phyloP scores from a whole-genome alignment of 805 yeast species.

The Komagataella populi region DNA sequence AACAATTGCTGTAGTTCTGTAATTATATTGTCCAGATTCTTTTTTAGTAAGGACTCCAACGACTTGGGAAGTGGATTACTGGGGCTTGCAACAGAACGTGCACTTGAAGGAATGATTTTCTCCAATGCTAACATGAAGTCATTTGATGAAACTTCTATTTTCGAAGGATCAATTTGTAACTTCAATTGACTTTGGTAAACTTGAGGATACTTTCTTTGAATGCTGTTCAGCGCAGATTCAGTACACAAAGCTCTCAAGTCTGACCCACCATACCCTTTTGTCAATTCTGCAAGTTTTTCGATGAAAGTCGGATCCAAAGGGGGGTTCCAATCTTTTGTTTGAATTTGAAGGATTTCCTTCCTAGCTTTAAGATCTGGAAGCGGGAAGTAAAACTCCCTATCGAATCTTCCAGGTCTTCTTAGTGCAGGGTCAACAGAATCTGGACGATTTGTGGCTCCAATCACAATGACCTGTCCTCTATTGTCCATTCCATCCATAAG shows the following conservation, averaged over 20 bases:
- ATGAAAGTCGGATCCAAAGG: constrained; percentile 46
- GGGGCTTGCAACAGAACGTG: constrained; percentile 63
- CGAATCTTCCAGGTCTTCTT: constrained; percentile 94
- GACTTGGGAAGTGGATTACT: constrained; percentile 73
- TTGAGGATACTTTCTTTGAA: constrained; percentile 88
- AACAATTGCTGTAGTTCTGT: constrained; percentile 38
- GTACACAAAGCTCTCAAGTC: constrained; percentile 90
- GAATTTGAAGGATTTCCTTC: constrained; percentile 66
- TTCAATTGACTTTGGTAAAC: constrained; percentile 70
- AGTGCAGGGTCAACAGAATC: constrained; percentile 98
- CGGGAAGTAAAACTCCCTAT: constrained; percentile 92
- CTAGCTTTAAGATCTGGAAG: constrained; percentile 77
- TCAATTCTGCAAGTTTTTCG: constrained; percentile 55
- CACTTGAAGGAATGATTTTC: constrained; percentile 84
- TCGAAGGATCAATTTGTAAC: constrained; percentile 54
- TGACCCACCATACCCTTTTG: constrained; percentile 98
- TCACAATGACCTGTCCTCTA: constrained; percentile 94
- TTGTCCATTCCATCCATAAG: constrained; percentile 99
- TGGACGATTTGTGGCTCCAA: constrained; percentile 96
- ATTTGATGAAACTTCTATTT: constrained; percentile 59
- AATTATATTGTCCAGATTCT: constrained; percentile 32
- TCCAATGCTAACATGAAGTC: constrained; percentile 83
- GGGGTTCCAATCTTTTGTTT: constrained; percentile 83
- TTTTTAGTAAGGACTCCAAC: constrained; percentile 48
- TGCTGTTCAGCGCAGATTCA: constrained; percentile 86